Base-by-base conservation (phyloP, 495 filamentous ascomycete genomes). In the Lasiosphaeris hirsuta region DNA sequence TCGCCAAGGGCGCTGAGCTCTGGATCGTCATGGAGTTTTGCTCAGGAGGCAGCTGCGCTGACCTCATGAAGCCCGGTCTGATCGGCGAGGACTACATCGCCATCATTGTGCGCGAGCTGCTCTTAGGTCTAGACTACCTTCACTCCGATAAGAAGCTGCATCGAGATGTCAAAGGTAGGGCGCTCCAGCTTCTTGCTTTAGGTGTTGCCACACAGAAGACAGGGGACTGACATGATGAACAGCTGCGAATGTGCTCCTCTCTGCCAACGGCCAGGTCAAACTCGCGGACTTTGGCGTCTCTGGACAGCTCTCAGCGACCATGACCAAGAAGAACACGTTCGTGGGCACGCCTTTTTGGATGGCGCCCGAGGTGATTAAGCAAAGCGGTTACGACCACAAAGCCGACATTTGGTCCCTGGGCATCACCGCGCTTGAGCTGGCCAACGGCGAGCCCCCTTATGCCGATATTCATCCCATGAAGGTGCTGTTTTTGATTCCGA, bases 321-420 rank as follows among this genome's bases (percentile, higher is more conserved):
- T 97, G 90, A 96, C 95, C 19, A 96, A 97, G 75, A 96, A 96
- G 72, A 98, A 97, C 66, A 98, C 94, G 0, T 98, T 98, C 68
- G 94, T 98, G 18, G 94, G 94, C 11, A 97, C 94, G 2, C 94
- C 94, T 0, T 98, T 97, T 73, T 98, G 94, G 94, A 98, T 98
- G 94, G 94, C 94, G 4, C 94, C 94, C 8, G 94, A 98, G 71
- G 94, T 98, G 34, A 98, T 98, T 72, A 96, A 96, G 76, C 92
- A 96, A 69, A 94, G 90, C 50, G 94, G 94, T 40, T 98, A 98
- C 72, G 93, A 97, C 65, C 92, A 96, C 74, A 98, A 97, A 75
- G 95, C 94, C 6, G 94, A 98, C 68, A 96, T 98, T 56, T 98
- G 94, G 94, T 97, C 95, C 19, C 75, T 98, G n/a, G 94, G 94